Evolutionary conservation across 257 asterid species (phyloP).

Genomic region (Jacaranda mimosifolia): DNA sequence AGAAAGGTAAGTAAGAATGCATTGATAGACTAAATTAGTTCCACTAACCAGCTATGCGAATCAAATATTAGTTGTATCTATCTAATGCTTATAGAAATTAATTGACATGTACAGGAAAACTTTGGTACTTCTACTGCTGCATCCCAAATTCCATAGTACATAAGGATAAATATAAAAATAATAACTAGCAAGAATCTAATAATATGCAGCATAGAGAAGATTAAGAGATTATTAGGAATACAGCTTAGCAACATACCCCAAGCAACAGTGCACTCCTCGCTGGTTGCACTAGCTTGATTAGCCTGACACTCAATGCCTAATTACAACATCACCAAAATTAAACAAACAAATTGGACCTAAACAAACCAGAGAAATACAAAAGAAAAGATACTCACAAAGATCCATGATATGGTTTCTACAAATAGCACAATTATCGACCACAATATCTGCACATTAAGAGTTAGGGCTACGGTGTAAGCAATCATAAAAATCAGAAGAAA

Average conservation of each 20-base stretch:
- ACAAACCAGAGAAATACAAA: neutral
- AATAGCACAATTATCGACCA: conserved; percentile 95
- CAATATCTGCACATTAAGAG: conserved; percentile 71
- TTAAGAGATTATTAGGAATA: neutral
- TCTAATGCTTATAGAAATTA: neutral
- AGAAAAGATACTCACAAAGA: conserved; percentile 69
- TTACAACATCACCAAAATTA: conserved; percentile 20
- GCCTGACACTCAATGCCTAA: conserved; percentile 99
- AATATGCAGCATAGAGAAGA: neutral
- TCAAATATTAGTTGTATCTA: neutral
- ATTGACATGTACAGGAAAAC: neutral
- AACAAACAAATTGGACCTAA: conserved; percentile 19
- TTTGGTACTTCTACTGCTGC: neutral
- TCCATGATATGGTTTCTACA: conserved; percentile 98
- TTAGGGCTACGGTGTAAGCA: conserved; percentile 41
- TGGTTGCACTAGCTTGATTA: conserved; percentile 97
- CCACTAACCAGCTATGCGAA: neutral
- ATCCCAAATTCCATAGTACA: neutral
- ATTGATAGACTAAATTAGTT: neutral
- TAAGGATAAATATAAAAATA: neutral
- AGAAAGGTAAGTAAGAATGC: neutral
- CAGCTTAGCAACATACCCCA: conserved; percentile 77
- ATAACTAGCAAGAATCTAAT: neutral
- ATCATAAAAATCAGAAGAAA: conserved; percentile 14
- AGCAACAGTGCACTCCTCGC: conserved; percentile 98